phyloP scores from a whole-genome alignment of 2,329 filamentous ascomycete species.

The Cladosporium austrohemisphaericum region DNA sequence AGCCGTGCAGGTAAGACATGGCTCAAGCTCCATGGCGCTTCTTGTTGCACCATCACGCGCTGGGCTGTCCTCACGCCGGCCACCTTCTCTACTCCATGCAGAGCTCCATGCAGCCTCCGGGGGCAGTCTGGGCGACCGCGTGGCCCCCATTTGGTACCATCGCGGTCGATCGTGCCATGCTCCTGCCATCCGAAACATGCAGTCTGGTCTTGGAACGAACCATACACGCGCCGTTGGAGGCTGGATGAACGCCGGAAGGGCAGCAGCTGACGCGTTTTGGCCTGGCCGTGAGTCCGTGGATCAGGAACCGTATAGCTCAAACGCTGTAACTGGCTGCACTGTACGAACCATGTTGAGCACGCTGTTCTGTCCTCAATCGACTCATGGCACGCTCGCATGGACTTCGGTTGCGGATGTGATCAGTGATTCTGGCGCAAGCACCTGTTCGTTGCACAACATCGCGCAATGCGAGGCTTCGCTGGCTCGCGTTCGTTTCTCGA shows the following conservation, averaged over 20 bases:
- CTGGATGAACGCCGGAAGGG: conserved; percentile 9
- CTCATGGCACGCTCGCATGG: background rate
- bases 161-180: background rate
- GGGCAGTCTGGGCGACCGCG: background rate
- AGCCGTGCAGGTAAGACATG: conserved; percentile 1
- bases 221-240: background rate
- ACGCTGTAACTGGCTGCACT: background rate
- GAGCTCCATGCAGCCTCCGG: too few species aligned
- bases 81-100: conserved; percentile 9
- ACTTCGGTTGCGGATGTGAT: background rate
- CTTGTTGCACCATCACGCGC: conserved; percentile 7
- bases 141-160: background rate
- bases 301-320: background rate
- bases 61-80: background rate
- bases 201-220: background rate
- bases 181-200: conserved; percentile 12
- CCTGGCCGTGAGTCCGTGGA: background rate
- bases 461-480: too few species aligned
- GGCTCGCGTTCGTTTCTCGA: too few species aligned
- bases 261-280: conserved; percentile 12
- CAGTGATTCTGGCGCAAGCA: background rate
- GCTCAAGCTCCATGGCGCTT: background rate
- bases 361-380: background rate
- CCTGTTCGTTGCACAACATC: background rate
- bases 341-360: background rate